Evolutionary conservation across 805 yeast genomes (phyloP), one percentile per base, ranked within the genome.

Genomic region (Candida methanosorbosa): DNA sequence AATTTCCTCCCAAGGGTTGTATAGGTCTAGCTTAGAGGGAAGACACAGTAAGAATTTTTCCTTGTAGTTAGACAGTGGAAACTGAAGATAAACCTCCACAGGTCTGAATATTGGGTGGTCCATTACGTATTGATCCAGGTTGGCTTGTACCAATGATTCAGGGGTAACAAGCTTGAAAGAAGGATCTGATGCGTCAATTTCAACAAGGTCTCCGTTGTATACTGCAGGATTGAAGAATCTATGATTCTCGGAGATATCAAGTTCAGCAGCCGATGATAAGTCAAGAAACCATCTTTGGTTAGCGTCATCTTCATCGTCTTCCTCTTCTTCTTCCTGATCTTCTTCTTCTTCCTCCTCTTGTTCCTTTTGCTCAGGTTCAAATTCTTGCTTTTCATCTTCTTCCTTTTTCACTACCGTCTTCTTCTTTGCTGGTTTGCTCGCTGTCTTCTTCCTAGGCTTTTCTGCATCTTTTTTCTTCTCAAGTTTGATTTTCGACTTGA

Each of bases 1-100:
- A 35, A 81, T 64, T 45, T 81, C 90, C 33, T 63, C 69, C 30
- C 77, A 58, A 4, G 87, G 84, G 46, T 78, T 77, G 27, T 75
- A 61, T n/a, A 47, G 50, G 38, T 70, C 77, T 35, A 73, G 72
- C 39, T 67, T 66, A 39, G 71, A 73, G 5, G 80, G 73, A 13
- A 58, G 54, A 3, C 70, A 68, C 25, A 77, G 52, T 8, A 64
- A 40, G 40, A 69, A 77, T 27, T 61, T 59, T 44, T 78, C 84
- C 22, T 52, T 52, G 40, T 73, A 69, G 28, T 61, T 57, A 1
- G 78, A 75, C 46, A 49, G 66, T 38, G 63, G 63, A 20, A 57
- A 56, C 5, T 55, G 49, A 12, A 60, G 45, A 3, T 45, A 33
- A 18, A 61, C 46, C 24, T 41, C 49, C n/a, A 49, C 48, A 1